phyloP scores from a whole-genome alignment of 306 rosid genomes.

The Pterocarpus macrocarpus region DNA sequence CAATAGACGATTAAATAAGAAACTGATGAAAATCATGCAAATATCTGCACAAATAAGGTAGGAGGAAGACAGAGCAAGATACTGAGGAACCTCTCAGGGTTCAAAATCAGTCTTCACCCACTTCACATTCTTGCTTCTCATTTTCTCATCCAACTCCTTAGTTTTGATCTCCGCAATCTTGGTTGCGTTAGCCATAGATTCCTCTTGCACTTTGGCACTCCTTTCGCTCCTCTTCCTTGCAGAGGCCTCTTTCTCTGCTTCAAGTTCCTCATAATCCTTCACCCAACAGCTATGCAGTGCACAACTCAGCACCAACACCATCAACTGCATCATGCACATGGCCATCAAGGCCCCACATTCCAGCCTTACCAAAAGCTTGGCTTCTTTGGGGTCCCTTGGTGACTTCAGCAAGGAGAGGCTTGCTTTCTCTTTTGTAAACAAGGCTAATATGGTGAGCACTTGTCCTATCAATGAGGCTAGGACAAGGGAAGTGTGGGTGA shows the following conservation, averaged over 20 bases:
- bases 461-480: slow-evolving; percentile 65
- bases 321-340: slow-evolving; percentile 69
- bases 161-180: slow-evolving; percentile 59
- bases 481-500: slow-evolving; percentile 69
- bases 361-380: slow-evolving; percentile 70
- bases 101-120: slow-evolving; percentile 78
- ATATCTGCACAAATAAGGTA: slow-evolving; percentile 38
- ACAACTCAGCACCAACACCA: slow-evolving; percentile 71
- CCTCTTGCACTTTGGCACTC: slow-evolving; percentile 72
- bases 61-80: neutral
- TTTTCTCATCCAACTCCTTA: slow-evolving; percentile 66
- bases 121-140: slow-evolving; percentile 66
- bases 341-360: slow-evolving; percentile 87
- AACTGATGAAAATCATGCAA: slow-evolving; percentile 40
- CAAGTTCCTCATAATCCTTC: slow-evolving; percentile 72
- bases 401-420: slow-evolving; percentile 66
- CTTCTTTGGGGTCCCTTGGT: slow-evolving; percentile 66
- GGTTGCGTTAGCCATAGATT: slow-evolving; percentile 58
- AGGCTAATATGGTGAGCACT: slow-evolving; percentile 58
- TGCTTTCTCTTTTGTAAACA: slow-evolving; percentile 68
- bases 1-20: neutral
- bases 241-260: slow-evolving; percentile 66
- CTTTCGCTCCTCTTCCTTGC: slow-evolving; percentile 63
- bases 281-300: slow-evolving; percentile 78
- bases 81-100: slow-evolving; percentile 43